These are phyloP conservation scores for Saccharomycopsis microspora DNA, from an alignment of 805 yeast genomes.

Conservation along the genomic window DNA sequence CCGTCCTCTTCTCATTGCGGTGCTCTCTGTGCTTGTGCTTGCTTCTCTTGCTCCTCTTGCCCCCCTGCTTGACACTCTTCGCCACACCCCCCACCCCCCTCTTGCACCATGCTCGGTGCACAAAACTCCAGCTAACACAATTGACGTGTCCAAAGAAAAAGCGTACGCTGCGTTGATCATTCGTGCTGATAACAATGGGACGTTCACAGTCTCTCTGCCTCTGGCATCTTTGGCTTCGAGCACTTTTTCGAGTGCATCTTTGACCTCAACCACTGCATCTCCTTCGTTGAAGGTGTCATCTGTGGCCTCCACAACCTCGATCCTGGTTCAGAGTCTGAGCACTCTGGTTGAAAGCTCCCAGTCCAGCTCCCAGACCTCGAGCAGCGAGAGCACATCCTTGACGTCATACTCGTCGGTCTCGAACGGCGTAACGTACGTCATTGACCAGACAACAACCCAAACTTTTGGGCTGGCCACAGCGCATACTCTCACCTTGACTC, in stretches of 20 bases:
- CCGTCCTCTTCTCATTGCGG: too few species aligned
- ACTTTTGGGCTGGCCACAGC: conserved; percentile 22
- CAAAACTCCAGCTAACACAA: too few species aligned
- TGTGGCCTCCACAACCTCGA: conserved; percentile 1
- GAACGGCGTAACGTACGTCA: conserved; percentile 19
- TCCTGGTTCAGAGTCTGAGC: not conserved
- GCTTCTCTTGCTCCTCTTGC: not conserved
- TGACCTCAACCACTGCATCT: conserved; percentile 3
- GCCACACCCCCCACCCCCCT: not conserved
- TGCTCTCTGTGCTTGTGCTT: too few species aligned
- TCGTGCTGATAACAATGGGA: too few species aligned
- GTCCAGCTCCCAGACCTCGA: not conserved
- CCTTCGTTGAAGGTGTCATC: conserved; percentile 1
- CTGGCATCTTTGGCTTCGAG: too few species aligned
- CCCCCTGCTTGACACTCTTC: not conserved
- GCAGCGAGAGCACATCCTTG: not conserved
- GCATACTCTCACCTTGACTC: conserved; percentile 21
- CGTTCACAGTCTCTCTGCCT: not conserved
- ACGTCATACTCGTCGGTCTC: not conserved
- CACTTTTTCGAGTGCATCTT: conserved; percentile 6
- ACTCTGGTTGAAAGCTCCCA: not conserved
- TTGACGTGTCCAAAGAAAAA: too few species aligned
- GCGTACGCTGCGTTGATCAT: not conserved
- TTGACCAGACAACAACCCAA: conserved; percentile 25
- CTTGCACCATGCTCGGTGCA: too few species aligned